Base-by-base conservation (phyloP, 495 filamentous ascomycete genomes). In the Corynascus novoguineensis region DNA sequence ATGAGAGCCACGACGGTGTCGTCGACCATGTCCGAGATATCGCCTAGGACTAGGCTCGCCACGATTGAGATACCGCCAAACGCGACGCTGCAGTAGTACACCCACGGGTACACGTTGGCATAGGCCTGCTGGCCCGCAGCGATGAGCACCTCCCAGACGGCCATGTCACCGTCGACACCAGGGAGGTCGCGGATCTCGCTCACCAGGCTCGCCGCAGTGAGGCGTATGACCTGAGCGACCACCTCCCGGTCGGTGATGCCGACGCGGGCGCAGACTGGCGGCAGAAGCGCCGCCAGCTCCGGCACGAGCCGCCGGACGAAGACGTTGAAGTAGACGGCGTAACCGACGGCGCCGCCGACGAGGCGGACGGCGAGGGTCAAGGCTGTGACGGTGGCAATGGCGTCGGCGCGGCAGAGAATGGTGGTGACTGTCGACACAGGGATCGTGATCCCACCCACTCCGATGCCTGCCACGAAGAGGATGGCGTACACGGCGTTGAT, bases 321-420 rank as follows among this genome's bases (percentile, higher is more conserved):
- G 61, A 90, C 77, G 64, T 88, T 90, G 78, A 84, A 89, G 77
- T 90, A 90, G 56, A 85, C 79, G 22, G 79, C 80, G 66, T 88
- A 90, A 41, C 86, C 86, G 52, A 90, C 82, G 31, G 81, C 74
- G 34, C 86, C 86, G 32, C 86, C 86, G 32, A 88, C 76, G 51
- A 87, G 83, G 47, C 86, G 84, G 57, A 89, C 83, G 22, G 84
- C 80, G 48, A 89, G 82, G 2, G 86, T 87, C n/a, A 90, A 71
- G 11, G 86, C 84, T 12, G 86, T 82, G 49, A 89, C 79, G 17
- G 86, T 89, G 47, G 86, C 86, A 62, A 90, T 87, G 1, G 88
- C 70, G 53, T 88, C 85, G 66, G 83, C 81, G 5, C 85, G 83
- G 57, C 85, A 87, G 57, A 89, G 85, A 62, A 88, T 88, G 4